Evolutionary conservation across 345 rosid species (phyloP).

Genomic region (Abelmoschus esculentus): DNA sequence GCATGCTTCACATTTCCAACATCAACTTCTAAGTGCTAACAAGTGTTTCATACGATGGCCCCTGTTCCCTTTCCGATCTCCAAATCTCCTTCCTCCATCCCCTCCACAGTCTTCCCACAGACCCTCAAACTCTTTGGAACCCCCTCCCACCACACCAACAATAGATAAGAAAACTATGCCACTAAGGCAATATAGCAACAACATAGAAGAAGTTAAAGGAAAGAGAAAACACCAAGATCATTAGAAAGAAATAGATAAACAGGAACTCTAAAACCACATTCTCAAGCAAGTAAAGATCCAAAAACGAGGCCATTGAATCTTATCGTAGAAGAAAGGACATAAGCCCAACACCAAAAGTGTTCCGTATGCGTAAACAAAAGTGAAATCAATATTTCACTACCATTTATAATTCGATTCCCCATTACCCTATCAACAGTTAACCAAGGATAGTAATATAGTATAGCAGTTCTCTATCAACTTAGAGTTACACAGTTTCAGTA

Average conservation of each 20-base stretch:
- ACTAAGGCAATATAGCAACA: not conserved
- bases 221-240: not conserved
- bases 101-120: not conserved
- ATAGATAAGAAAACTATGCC: not conserved
- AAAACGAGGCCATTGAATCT: not conserved
- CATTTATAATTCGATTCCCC: not conserved
- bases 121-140: not conserved
- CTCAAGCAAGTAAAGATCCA: not conserved
- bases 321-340: too few species aligned
- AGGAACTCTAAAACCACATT: not conserved
- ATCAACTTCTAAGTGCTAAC: too few species aligned
- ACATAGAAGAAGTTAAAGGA: not conserved
- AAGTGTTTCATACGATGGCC: not conserved
- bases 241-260: not conserved
- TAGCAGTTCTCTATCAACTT: not conserved
- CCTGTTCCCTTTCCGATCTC: not conserved
- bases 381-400: not conserved
- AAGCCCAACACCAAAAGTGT: too few species aligned
- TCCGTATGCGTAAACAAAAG: not conserved
- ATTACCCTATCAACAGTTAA: not conserved
- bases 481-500: not conserved
- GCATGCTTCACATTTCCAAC: too few species aligned
- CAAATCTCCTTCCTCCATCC: not conserved
- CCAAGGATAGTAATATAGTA: too few species aligned
- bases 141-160: not conserved